phyloP scores from a whole-genome alignment of 106 monocot species.

The Dendrobium huoshanense region DNA sequence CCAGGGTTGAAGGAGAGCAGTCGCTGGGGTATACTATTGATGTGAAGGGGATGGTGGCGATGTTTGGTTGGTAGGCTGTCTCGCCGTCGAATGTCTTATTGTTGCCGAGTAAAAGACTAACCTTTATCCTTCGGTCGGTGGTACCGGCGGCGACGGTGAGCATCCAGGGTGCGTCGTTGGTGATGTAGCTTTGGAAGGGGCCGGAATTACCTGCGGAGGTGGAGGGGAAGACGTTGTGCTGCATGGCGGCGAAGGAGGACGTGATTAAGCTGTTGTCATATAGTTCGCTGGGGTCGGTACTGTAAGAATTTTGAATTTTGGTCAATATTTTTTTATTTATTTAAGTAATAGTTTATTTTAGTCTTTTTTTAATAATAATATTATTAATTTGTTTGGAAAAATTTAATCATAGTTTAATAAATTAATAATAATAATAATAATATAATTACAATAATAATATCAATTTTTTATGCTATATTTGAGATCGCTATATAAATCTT shows the following conservation, averaged over 20 bases:
- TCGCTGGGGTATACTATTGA: not conserved
- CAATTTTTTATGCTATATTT: no score
- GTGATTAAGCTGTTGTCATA: slow-evolving; percentile 11
- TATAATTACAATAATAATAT: no score
- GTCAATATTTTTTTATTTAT: no score
- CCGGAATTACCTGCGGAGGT: slow-evolving; percentile 18
- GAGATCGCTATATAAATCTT: no score
- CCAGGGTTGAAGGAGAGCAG: not conserved
- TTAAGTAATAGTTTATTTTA: no score
- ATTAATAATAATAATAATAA: no score
- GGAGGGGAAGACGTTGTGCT: slow-evolving; percentile 10
- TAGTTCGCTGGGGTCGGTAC: not conserved
- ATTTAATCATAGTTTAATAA: no score
- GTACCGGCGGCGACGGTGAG: slow-evolving; percentile 29
- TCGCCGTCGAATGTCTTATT: not conserved
- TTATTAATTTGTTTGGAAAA: no score
- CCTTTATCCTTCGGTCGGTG: slow-evolving; percentile 5
- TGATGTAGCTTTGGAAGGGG: not conserved
- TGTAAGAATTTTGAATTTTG: no score
- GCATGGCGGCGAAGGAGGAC: slow-evolving; percentile 12
- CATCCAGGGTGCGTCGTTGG: slow-evolving; percentile 28
- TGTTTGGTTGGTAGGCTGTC: not conserved
- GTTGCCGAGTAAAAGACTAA: not conserved
- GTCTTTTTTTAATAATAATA: no score
- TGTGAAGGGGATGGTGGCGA: not conserved